phyloP scores from a whole-genome alignment of 306 rosid genomes.

The Dalbergia cultrata region DNA sequence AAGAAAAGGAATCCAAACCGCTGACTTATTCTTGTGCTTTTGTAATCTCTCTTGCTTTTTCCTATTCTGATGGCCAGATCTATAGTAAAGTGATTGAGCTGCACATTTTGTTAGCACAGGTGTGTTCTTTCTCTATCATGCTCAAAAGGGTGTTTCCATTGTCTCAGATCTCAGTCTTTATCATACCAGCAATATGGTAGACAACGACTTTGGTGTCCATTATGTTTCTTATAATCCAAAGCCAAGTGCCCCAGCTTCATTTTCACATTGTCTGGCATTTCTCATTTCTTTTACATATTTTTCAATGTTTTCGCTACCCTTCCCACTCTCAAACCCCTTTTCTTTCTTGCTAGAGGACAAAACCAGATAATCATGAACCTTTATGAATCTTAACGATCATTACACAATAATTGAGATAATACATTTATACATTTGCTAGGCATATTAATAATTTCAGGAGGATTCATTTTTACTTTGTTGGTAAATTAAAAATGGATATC shows the following conservation, averaged over 20 bases:
- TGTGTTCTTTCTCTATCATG: slow-evolving; percentile 55
- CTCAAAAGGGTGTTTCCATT: slow-evolving; percentile 56
- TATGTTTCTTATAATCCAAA: slow-evolving; percentile 52
- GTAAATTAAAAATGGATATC: not conserved
- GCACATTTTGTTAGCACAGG: slow-evolving; percentile 42
- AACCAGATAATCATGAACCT: slow-evolving; percentile 41
- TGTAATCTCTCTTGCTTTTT: slow-evolving; percentile 46
- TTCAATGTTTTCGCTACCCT: not conserved
- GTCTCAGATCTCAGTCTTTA: slow-evolving; percentile 45
- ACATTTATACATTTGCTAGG: slow-evolving; percentile 15
- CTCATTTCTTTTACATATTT: slow-evolving; percentile 1
- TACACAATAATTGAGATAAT: slow-evolving; percentile 56
- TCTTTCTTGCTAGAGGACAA: slow-evolving; percentile 48
- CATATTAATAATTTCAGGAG: slow-evolving; percentile 19
- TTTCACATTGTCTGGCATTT: slow-evolving; percentile 41
- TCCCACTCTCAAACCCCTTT: not conserved
- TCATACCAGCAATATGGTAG: slow-evolving; percentile 55
- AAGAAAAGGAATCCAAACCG: slow-evolving; percentile 64
- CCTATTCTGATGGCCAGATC: slow-evolving; percentile 50
- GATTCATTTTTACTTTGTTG: not conserved
- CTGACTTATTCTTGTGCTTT: slow-evolving; percentile 64
- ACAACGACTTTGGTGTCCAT: slow-evolving; percentile 56
- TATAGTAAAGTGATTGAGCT: slow-evolving; percentile 55
- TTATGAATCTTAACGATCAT: slow-evolving; percentile 53
- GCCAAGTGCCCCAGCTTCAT: slow-evolving; percentile 41